A percentile compares a stretch with the other conserved stretches of the same genome.
phyloP scores from a whole-genome alignment of 2,329 filamentous ascomycete species.

The Diaporthe sp. region DNA sequence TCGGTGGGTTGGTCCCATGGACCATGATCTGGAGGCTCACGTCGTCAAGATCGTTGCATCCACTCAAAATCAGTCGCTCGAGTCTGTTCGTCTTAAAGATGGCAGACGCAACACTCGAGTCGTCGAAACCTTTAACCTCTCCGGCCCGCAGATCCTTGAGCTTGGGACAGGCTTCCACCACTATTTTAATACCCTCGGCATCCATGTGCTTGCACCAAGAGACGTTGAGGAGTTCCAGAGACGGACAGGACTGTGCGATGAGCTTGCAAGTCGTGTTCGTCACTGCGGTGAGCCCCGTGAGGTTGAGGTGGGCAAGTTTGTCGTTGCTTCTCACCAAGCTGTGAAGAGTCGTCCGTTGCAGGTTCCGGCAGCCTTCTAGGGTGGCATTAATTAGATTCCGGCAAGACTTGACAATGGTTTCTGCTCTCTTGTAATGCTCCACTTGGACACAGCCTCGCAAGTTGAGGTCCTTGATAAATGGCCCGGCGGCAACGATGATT shows the following conservation, averaged over 20 bases:
- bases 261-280: constrained; percentile 90
- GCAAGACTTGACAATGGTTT: constrained; percentile 85
- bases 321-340: constrained; percentile 81
- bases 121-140: constrained; percentile 84
- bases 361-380: constrained; percentile 89
- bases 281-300: constrained; percentile 84
- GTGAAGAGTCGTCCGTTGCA: constrained; percentile 82
- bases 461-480: constrained; percentile 92
- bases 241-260: constrained; percentile 83
- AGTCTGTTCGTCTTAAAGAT: constrained; percentile 86
- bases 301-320: constrained; percentile 84
- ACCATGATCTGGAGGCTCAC: constrained; percentile 79
- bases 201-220: constrained; percentile 94
- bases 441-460: constrained; percentile 92
- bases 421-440: constrained; percentile 81
- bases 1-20: constrained; percentile 79
- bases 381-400: constrained; percentile 89
- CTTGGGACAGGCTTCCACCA: constrained; percentile 79
- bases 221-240: constrained; percentile 87
- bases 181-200: constrained; percentile 77
- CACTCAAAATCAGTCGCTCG: constrained; percentile 84
- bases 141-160: constrained; percentile 85
- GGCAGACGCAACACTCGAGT: constrained; percentile 76
- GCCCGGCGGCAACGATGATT: constrained; percentile 86
- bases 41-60: constrained; percentile 84